Percentiles rank a stretch among this genome's conserved stretches.
These are phyloP conservation scores for Rhodotorula paludigena DNA, from an alignment of 768 basidiomycete species.

Conservation along the genomic window DNA sequence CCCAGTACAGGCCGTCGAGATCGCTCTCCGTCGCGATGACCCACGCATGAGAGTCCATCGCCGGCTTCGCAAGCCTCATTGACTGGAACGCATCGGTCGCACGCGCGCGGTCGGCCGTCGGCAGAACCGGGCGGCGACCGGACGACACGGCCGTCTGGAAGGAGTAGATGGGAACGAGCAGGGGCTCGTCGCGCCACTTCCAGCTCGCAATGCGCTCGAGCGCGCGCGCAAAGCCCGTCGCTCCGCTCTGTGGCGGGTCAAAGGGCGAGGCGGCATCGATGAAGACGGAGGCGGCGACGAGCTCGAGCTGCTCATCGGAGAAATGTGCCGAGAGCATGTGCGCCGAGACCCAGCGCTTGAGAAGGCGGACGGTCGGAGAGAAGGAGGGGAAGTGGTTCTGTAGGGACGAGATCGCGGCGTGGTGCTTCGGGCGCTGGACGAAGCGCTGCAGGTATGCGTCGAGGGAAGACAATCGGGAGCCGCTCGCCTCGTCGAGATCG, in stretches of 20 bases:
- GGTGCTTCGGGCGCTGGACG: slow-evolving; percentile 74
- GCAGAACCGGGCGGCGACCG: slow-evolving; percentile 44
- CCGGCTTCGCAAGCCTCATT: slow-evolving; percentile 46
- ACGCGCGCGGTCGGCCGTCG: slow-evolving; percentile 39
- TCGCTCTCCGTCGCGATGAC: slow-evolving; percentile 73
- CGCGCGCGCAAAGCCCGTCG: slow-evolving; percentile 58
- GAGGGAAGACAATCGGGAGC: slow-evolving; percentile 44
- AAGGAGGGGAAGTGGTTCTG: slow-evolving; percentile 75
- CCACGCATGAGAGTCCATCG: slow-evolving; percentile 59
- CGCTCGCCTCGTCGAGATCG: slow-evolving; percentile 48
- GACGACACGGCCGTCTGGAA: slow-evolving; percentile 44
- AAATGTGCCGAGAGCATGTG: slow-evolving; percentile 75
- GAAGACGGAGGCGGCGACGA: slow-evolving; percentile 76
- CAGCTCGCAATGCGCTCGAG: slow-evolving; percentile 67
- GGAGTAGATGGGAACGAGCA: slow-evolving; percentile 69
- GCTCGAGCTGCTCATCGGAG: slow-evolving; percentile 71
- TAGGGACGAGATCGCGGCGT: slow-evolving; percentile 71
- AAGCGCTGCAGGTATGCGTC: slow-evolving; percentile 63
- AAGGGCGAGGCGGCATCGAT: slow-evolving; percentile 52
- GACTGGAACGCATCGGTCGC: slow-evolving; percentile 47
- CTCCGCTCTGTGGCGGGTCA: slow-evolving; percentile 66
- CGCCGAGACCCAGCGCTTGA: slow-evolving; percentile 86
- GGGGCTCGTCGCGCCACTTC: slow-evolving; percentile 59
- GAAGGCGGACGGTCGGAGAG: slow-evolving; percentile 74
- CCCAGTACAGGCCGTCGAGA: slow-evolving; percentile 70